Evolutionary conservation across 2,329 filamentous ascomycete species (phyloP), one percentile per base, ranked within the genome.

Genomic region (Scedosporium apiospermum): DNA sequence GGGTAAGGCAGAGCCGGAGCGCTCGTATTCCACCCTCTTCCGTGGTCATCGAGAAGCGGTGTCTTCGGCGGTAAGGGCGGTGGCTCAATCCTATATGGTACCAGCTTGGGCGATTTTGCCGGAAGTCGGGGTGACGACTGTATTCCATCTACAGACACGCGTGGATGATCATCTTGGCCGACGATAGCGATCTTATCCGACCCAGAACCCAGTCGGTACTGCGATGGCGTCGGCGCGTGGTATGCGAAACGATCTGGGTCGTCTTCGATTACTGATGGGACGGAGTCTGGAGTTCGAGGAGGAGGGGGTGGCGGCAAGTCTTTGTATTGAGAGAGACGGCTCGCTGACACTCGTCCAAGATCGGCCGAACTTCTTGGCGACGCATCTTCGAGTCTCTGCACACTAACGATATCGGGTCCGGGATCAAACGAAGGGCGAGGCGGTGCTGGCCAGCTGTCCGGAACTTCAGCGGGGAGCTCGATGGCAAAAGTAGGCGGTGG

Each of bases 11-110:
- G 81, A 7, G 77, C 72, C 1, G 73, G 65, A 5, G 71, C 68
- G 68, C 66, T 76, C 44, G 65, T 69, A 57, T 61, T 69, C 66
- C 60, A 68, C 65, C 53, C 10, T 46, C 21, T 41, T 18, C 42
- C 42, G 5, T 72, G 77, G 67, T 71, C 72, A 63, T 84, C 86
- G 0, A 82, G 84, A 3, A 92, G 80, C 0, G 89, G 89, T 1
- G 88, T 91, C 73, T 93, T 93, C 9, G 90, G 90, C 16, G 90
- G 90, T 42, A 91, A 71, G 0, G 89, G 89, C 5, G 90, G 90
- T 3, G 89, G 86, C 64, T 83, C 83, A 27, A 82, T 78, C 67
- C 80, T 66, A 57, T 71, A 62, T 4, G 60, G 53, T 21, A 53
- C 71, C 6, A 70, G 66, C 5, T 70, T 70, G 3, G 69, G 69